phyloP scores from a whole-genome alignment of 257 asterid species.

The Petrea volubilis region DNA sequence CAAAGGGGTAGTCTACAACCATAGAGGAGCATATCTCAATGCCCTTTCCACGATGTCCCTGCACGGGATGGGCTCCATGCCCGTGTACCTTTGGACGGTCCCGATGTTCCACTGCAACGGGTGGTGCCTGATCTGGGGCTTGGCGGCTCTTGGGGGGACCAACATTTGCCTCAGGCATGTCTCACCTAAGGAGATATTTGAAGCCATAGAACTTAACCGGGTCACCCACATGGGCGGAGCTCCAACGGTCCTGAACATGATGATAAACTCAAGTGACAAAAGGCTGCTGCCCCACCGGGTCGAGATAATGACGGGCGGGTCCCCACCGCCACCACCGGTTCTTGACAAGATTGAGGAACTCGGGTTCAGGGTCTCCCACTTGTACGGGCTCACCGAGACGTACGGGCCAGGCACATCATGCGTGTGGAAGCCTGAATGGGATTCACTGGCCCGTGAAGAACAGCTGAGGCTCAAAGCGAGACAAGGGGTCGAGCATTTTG shows the following conservation, averaged over 20 bases:
- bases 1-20: constrained; percentile 61
- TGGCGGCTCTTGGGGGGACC: constrained; percentile 69
- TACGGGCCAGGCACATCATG: constrained; percentile 55
- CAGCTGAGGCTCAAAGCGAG: constrained; percentile 40
- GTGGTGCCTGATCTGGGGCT: constrained; percentile 62
- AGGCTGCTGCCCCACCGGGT: constrained; percentile 41
- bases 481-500: constrained; percentile 57
- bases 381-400: constrained; percentile 57
- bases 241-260: constrained; percentile 55
- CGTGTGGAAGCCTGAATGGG: constrained; percentile 59
- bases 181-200: constrained; percentile 43
- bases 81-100: constrained; percentile 63
- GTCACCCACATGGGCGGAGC: constrained; percentile 67
- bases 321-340: constrained; percentile 57
- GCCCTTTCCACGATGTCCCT: constrained; percentile 42
- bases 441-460: constrained; percentile 35
- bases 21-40: constrained; percentile 54
- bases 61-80: constrained; percentile 44
- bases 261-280: constrained; percentile 32
- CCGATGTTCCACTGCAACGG: constrained; percentile 71
- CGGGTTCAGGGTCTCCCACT: constrained; percentile 51
- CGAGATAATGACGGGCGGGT: constrained; percentile 53
- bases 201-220: constrained; percentile 26
- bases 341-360: constrained; percentile 42
- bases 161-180: constrained; percentile 50